phyloP scores from a whole-genome alignment of 345 rosid genomes.

The Jatropha curcas region DNA sequence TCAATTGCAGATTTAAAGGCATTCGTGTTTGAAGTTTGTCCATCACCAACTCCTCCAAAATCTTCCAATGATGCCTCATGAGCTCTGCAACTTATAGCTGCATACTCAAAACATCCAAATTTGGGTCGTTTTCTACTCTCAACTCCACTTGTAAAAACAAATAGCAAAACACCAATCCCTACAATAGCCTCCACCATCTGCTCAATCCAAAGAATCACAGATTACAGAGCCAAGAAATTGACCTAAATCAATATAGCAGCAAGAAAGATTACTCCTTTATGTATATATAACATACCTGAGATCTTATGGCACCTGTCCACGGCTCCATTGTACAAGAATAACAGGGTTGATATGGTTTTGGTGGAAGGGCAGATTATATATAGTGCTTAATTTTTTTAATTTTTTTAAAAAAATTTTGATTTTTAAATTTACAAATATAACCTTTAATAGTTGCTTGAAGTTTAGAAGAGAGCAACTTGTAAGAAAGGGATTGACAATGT shows the following conservation, averaged over 20 bases:
- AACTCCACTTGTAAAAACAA: slow-evolving; percentile 31
- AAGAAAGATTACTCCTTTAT: background rate
- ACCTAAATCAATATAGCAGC: background rate
- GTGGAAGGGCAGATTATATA: background rate
- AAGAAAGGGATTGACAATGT: slow-evolving; percentile 14
- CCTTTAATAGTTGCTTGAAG: background rate
- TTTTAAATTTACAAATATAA: background rate
- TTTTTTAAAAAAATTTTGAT: background rate
- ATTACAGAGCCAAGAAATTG: background rate
- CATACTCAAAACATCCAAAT: slow-evolving; percentile 27
- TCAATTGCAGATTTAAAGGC: slow-evolving; percentile 42
- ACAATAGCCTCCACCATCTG: slow-evolving; percentile 24
- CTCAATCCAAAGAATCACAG: background rate
- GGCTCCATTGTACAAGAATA: slow-evolving; percentile 19
- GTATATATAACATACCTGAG: slow-evolving; percentile 12
- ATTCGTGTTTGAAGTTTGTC: slow-evolving; percentile 42
- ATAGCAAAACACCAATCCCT: slow-evolving; percentile 24
- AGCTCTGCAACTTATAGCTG: slow-evolving; percentile 25
- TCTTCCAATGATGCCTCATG: slow-evolving; percentile 23
- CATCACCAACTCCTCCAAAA: slow-evolving; percentile 45
- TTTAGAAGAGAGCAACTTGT: slow-evolving; percentile 4
- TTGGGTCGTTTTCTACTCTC: slow-evolving; percentile 31
- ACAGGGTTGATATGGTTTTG: background rate
- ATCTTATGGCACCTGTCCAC: slow-evolving; percentile 13
- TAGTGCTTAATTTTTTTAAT: background rate